Evolutionary conservation across 306 rosid genomes (phyloP), one percentile per base, ranked within the genome.

Genomic region (Nissolia schottii): DNA sequence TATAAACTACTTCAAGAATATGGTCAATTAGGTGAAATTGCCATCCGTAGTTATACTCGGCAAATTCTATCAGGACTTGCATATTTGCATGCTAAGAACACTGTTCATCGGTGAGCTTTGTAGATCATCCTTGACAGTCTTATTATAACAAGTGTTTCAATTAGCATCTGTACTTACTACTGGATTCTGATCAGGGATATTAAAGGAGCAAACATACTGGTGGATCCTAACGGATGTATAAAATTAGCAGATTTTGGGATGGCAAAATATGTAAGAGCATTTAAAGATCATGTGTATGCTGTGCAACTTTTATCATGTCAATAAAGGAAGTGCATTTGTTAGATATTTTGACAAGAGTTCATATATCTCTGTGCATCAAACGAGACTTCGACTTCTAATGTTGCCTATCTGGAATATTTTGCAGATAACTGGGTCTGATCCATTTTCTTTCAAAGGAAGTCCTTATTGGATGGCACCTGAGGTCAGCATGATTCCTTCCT

Each of bases 381-480:
- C n/a, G n/a, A n/a, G n/a, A n/a, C 23, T 49, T 56, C 78, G 83
- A 57, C 40, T 66, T 67, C 27, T 77, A 53, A 81, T 71, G 40
- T 49, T 70, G 64, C 77, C 77, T 81, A 32, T 34, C 28, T 29
- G 55, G 54, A 67, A 63, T 70, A 28, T 14, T 78, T 82, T 85
- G 80, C 81, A 93, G 98, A 87, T 93, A 45, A 82, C 74, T 0
- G 96, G 96, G 65, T 74, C 97, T 31, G 87, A 92, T 73, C 92
- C 97, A 3, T 83, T 93, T 74, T 93, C 98, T 66, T 88, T 88
- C 75, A 90, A 93, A 82, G 98, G 98, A 68, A 93, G 98, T 80
- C 98, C 98, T 69, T 90, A 88, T 72, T 93, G 98, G 98, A 88
- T 93, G 98, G 98, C 98, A 65, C 97, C 98, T 58, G 98, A 93